A percentile compares a stretch with the other conserved stretches of the same genome.
Evolutionary conservation across 805 yeast genomes (phyloP).

Genomic region (Candida maltosa): DNA sequence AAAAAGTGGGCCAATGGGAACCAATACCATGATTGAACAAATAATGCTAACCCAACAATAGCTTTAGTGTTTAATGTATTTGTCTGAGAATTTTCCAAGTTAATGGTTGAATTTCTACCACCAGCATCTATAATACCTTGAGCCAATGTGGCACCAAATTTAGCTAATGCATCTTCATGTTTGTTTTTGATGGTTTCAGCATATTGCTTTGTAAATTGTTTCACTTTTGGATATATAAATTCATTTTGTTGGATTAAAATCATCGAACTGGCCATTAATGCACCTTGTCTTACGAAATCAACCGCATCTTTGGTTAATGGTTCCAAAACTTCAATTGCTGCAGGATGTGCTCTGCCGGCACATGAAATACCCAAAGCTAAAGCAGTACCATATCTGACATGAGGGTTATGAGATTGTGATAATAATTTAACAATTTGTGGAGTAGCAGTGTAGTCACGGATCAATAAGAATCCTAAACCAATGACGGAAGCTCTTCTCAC

Average conservation of each 20-base stretch:
- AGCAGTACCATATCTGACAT: conserved; percentile 97
- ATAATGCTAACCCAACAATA: conserved; percentile 85
- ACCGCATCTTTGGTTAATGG: conserved; percentile 92
- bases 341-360: conserved; percentile 86
- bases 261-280: conserved; percentile 89
- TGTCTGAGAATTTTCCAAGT: conserved; percentile 82
- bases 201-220: conserved; percentile 67
- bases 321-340: conserved; percentile 89
- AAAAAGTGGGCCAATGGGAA: conserved; percentile 94
- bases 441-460: conserved; percentile 88
- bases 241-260: conserved; percentile 86
- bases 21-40: conserved; percentile 97
- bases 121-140: conserved; percentile 99
- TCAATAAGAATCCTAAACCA: conserved; percentile 83
- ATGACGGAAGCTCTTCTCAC: conserved; percentile 96
- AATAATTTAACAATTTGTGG: conserved; percentile 93
- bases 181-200: conserved; percentile 78
- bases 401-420: conserved; percentile 94
- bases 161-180: conserved; percentile 95
- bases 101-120: conserved; percentile 95
- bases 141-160: conserved; percentile 94
- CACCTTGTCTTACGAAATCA: conserved; percentile 98
- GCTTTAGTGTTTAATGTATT: conserved; percentile 89
- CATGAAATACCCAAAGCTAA: conserved; percentile 95
- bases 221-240: conserved; percentile 74